Evolutionary conservation across 2,329 filamentous ascomycete species (phyloP), one percentile per base, ranked within the genome.

Genomic region (Ceratocystis smalleyi): DNA sequence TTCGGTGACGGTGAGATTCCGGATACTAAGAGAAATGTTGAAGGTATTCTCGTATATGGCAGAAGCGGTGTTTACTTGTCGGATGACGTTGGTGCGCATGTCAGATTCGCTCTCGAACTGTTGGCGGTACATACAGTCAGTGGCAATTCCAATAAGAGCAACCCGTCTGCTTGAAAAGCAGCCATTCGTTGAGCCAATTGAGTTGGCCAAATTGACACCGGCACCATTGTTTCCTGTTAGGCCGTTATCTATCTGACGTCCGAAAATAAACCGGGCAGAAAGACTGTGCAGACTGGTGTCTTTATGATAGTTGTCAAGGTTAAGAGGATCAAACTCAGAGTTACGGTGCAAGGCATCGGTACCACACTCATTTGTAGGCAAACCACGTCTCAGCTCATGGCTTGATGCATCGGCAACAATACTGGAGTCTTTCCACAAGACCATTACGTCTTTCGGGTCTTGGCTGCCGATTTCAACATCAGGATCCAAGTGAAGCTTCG

Each of bases 381-480:
- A 66, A 63, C 77, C 78, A 67, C 88, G 82, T 75, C 84, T 88
- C 69, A 94, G 74, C 68, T 92, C 86, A 15, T 47, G 22, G 8
- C 24, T 30, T 40, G 61, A 43, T 5, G 19, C 24, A 24, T 77
- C 75, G 64, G 81, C 81, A 40, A 77, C 73, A 71, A 96, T 83
- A 73, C 99, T 94, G 32, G 91, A 95, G 72, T 97, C 91, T 68
- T 91, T 83, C 81, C 89, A 97, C 0, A 96, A 81, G 43, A 96
- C 80, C 91, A 99, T 94, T 71, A 83, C 87, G 67, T 95, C 88
- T 40, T 85, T 81, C 3, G 71, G 70, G 22, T 77, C 78, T 57
- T 77, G 74, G 35, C 78, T 72, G 40, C 76, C 73, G 32, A 71
- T 68, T 15, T 81, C 75, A 6, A 89, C 73, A 30, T 81, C 77